phyloP scores from a whole-genome alignment of 768 basidiomycete genomes.

The Russula vinacea region DNA sequence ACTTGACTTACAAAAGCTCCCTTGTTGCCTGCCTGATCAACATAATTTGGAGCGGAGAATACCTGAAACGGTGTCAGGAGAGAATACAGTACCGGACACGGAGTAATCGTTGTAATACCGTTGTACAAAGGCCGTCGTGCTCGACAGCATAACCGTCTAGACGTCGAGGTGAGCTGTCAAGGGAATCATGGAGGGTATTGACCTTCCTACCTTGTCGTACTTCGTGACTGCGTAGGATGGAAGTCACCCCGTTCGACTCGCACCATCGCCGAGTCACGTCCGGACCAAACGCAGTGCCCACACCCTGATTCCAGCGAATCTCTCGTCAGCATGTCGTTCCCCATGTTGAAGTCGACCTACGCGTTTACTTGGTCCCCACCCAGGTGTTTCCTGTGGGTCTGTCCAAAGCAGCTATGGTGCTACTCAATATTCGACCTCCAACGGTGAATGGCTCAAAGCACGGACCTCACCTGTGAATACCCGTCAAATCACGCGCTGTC shows the following conservation, averaged over 20 bases:
- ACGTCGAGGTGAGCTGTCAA: slow-evolving; percentile 2
- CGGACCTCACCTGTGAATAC: slow-evolving; percentile 56
- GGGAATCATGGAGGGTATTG: slow-evolving; percentile 11
- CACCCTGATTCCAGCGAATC: slow-evolving; percentile 55
- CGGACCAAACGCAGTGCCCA: slow-evolving; percentile 94
- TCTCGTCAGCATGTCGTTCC: slow-evolving; percentile 26
- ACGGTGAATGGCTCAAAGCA: slow-evolving; percentile 6
- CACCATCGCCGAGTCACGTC: slow-evolving; percentile 92
- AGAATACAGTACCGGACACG: slow-evolving; percentile 11
- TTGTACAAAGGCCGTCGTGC: slow-evolving; percentile 91
- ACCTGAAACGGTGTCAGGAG: slow-evolving; percentile 47
- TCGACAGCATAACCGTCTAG: slow-evolving; percentile 92
- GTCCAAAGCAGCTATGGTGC: slow-evolving; percentile 80
- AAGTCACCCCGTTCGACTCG: slow-evolving; percentile 77
- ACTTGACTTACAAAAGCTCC: slow-evolving; percentile 73
- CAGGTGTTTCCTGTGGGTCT: slow-evolving; percentile 84
- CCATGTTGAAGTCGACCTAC: slow-evolving; percentile 44
- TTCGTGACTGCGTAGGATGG: slow-evolving; percentile 93
- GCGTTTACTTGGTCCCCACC: slow-evolving; percentile 94
- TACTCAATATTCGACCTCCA: slow-evolving; percentile 17
- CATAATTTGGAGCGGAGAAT: slow-evolving; percentile 94
- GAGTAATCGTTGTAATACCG: slow-evolving; percentile 38
- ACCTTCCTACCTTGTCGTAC: slow-evolving; percentile 72
- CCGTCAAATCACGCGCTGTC: slow-evolving; percentile 2
- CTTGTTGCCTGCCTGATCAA: slow-evolving; percentile 88